Percentiles rank a stretch among this genome's conserved stretches.
phyloP scores from a whole-genome alignment of 1,284 basidiomycete genomes.

The Phaffia rhodozyma region DNA sequence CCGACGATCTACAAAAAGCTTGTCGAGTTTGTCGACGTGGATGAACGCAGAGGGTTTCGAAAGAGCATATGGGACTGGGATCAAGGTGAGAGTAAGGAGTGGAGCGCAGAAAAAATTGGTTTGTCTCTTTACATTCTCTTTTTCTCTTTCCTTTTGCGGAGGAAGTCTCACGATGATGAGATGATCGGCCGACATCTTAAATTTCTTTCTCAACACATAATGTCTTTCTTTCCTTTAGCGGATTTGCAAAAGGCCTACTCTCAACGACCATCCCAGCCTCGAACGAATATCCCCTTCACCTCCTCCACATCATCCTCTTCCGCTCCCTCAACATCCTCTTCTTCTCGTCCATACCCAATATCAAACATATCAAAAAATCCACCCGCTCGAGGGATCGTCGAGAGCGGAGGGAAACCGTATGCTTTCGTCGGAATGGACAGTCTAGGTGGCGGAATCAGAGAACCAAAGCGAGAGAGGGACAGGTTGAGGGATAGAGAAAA shows the following conservation, averaged over 20 bases:
- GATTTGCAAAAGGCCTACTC: conserved; percentile 46
- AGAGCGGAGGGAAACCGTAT: conserved; percentile 16
- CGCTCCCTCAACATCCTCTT: neutral
- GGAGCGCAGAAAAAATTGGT: conserved; percentile 10
- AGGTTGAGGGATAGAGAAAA: too few species aligned
- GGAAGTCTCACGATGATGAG: too few species aligned
- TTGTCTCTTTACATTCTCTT: neutral
- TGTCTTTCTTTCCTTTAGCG: conserved; percentile 28
- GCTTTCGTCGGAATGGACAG: conserved; percentile 7
- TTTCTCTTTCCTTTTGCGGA: neutral
- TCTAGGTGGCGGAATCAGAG: too few species aligned
- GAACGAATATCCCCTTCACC: conserved; percentile 44
- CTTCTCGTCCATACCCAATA: neutral
- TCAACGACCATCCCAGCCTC: conserved; percentile 27
- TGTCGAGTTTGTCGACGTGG: conserved; percentile 72
- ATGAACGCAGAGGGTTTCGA: conserved; percentile 64
- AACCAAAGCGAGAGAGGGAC: too few species aligned
- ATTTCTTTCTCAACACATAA: neutral
- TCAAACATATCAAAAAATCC: neutral
- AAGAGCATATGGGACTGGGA: conserved; percentile 15
- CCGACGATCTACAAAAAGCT: conserved; percentile 78
- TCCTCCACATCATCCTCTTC: conserved; percentile 16
- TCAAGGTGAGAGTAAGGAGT: conserved; percentile 5
- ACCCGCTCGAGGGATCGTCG: neutral
- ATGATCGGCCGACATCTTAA: too few species aligned